These are phyloP conservation scores for Termitomyces sp. DNA, from an alignment of 768 basidiomycete species.

Conservation along the genomic window DNA sequence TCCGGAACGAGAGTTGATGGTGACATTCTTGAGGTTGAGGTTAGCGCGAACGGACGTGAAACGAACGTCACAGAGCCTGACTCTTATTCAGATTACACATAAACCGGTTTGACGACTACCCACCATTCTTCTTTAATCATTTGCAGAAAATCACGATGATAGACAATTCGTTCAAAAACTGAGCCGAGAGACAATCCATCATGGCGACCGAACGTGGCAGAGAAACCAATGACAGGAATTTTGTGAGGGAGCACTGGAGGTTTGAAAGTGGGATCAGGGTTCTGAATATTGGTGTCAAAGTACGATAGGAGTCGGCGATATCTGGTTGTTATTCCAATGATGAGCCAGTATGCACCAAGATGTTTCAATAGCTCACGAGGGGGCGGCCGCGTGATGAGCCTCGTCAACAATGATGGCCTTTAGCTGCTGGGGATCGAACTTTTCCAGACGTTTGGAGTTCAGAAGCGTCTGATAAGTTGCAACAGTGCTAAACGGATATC, in stretches of 20 bases:
- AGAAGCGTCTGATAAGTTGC: conserved; percentile 87
- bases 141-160: conserved; percentile 83
- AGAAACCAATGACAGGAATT: conserved; percentile 89
- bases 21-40: conserved; percentile 63
- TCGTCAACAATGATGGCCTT: conserved; percentile 87
- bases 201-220: conserved; percentile 90
- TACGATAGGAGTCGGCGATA: conserved; percentile 81
- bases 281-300: conserved; percentile 65
- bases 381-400: conserved; percentile 92
- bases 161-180: conserved; percentile 88
- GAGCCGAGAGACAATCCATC: conserved; percentile 86
- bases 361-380: conserved; percentile 50
- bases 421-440: conserved; percentile 62
- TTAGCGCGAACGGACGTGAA: conserved; percentile 80
- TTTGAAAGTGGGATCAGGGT: conserved; percentile 39
- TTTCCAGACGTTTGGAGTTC: conserved; percentile 55
- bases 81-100: conserved; percentile 12
- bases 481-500: conserved; percentile 52
- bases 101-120: conserved; percentile 8
- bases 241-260: conserved; percentile 33
- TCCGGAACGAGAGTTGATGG: conserved; percentile 59
- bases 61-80: conserved; percentile 78
- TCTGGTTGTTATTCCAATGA: conserved; percentile 21
- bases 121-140: conserved; percentile 94
- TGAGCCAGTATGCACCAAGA: not conserved